Conservation (phyloP, 2,329 filamentous ascomycete species). For the Epicoccum nigrum region DNA sequence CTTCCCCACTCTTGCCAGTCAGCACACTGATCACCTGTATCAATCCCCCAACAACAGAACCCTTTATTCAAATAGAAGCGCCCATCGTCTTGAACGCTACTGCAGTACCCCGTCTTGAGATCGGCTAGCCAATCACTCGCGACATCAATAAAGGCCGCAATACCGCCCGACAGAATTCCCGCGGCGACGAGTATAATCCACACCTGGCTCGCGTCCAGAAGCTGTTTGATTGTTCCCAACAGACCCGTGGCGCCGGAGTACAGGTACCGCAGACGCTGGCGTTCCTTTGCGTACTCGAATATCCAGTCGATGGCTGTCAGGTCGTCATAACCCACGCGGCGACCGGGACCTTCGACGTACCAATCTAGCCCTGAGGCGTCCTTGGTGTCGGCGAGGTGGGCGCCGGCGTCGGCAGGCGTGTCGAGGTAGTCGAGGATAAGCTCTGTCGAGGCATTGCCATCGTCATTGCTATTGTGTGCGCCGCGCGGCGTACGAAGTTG, state of each 20-base stretch:
- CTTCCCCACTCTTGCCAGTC: conserved; percentile 89
- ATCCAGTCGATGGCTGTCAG: conserved; percentile 99
- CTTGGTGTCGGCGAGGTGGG: conserved; percentile 51
- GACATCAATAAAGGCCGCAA: conserved; percentile 90
- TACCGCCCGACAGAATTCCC: conserved; percentile 79
- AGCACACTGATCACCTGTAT: conserved; percentile 75
- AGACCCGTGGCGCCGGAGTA: conserved; percentile 72
- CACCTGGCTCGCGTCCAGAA: conserved; percentile 85
- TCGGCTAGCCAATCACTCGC: conserved; percentile 93
- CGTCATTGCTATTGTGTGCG: conserved; percentile 26
- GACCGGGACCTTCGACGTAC: conserved; percentile 87
- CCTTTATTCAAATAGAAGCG: conserved; percentile 88
- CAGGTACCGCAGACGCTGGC: conserved; percentile 81
- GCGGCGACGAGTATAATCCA: conserved; percentile 90
- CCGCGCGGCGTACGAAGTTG: conserved; percentile 20
- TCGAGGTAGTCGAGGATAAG: conserved; percentile 53
- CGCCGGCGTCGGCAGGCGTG: conserved; percentile 44
- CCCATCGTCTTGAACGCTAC: conserved; percentile 75
- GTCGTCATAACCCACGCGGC: conserved; percentile 93
- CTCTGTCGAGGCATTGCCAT: conserved; percentile 42
- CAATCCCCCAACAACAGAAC: conserved; percentile 92
- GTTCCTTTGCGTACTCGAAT: conserved; percentile 96
- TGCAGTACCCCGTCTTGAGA: conserved; percentile 88
- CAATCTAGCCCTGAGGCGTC: conserved; percentile 68
- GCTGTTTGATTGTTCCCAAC: conserved; percentile 72